Evolutionary conservation across 345 rosid genomes (phyloP).

Genomic region (Trapa bicornis): DNA sequence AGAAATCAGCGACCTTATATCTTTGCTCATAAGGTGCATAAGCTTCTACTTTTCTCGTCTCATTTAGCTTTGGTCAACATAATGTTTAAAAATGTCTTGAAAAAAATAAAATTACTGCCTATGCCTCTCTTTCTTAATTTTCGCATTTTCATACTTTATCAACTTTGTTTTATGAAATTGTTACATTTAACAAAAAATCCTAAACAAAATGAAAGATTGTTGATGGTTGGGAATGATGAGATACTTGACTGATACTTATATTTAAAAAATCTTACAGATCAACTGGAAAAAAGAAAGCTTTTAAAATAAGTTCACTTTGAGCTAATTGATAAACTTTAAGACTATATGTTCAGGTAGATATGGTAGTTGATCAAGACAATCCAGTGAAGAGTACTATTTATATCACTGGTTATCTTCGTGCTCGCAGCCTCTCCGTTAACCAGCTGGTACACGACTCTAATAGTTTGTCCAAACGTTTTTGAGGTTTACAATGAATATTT

Average conservation of each 20-base stretch:
- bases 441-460: slow-evolving; percentile 57
- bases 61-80: not conserved
- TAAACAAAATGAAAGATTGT: not conserved
- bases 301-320: not conserved
- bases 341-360: slow-evolving; percentile 31
- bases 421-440: slow-evolving; percentile 59
- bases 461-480: slow-evolving; percentile 6
- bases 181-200: not conserved
- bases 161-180: not conserved
- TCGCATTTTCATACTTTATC: not conserved
- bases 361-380: slow-evolving; percentile 33
- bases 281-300: not conserved
- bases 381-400: slow-evolving; percentile 51
- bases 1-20: slow-evolving; percentile 70
- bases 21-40: slow-evolving; percentile 59
- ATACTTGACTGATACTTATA: not conserved
- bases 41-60: not conserved
- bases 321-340: not conserved
- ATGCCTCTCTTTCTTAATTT: not conserved
- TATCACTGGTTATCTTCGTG: slow-evolving; percentile 68
- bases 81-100: not conserved
- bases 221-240: not conserved
- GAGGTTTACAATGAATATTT: not conserved
- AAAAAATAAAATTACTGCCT: not conserved
- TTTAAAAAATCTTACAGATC: not conserved